Conservation (phyloP, 106 monocot species). For the Allium cepa region DNA sequence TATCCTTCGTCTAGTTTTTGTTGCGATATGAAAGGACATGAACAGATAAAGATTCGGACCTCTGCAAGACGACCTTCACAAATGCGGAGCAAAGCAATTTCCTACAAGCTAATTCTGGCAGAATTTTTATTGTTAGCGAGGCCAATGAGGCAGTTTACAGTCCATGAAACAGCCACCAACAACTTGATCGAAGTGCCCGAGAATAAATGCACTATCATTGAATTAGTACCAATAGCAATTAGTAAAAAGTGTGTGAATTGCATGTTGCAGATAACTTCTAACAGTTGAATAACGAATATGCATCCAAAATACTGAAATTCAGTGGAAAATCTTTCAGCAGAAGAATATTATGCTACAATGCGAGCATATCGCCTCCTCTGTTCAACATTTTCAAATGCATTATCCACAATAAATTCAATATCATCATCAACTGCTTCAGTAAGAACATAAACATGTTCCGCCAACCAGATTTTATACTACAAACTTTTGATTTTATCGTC, state of each 20-base stretch:
- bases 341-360: neutral
- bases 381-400: slow-evolving; percentile 99
- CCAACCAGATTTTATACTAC: slow-evolving; percentile 98
- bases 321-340: neutral
- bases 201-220: slow-evolving; percentile 62
- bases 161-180: slow-evolving; percentile 99
- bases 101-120: slow-evolving; percentile 85
- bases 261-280: no score
- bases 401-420: slow-evolving; percentile 77
- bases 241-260: neutral
- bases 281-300: no score
- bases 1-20: no score
- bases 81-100: slow-evolving; percentile 92
- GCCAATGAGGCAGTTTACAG: slow-evolving; percentile 94
- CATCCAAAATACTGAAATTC: no score
- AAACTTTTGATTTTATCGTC: slow-evolving; percentile 94
- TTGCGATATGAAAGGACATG: no score
- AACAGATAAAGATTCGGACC: slow-evolving; percentile 21
- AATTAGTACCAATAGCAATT: slow-evolving; percentile 7
- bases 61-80: slow-evolving; percentile 99
- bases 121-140: slow-evolving; percentile 94
- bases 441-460: slow-evolving; percentile 96
- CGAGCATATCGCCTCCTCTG: slow-evolving; percentile 33
- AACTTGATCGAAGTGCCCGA: slow-evolving; percentile 99
- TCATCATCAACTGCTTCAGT: slow-evolving; percentile 93